phyloP scores from a whole-genome alignment of 208 protist species.

The Herpetomonas tarakana region DNA sequence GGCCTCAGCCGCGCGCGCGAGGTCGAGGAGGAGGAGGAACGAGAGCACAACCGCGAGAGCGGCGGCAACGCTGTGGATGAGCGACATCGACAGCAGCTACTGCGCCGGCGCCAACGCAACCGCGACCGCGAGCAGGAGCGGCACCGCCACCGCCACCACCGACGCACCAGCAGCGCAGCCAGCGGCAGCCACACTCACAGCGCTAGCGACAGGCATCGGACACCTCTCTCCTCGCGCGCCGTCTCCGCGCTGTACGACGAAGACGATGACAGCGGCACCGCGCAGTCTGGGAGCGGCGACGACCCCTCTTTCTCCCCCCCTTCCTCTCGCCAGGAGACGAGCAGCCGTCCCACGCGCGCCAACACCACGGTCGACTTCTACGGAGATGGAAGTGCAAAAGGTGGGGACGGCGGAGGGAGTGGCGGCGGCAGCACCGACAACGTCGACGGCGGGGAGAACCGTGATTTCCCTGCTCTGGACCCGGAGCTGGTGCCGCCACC shows the following conservation, averaged over 20 bases:
- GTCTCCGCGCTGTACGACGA: background rate
- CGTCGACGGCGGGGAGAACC: background rate
- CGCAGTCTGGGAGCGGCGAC: conserved; percentile 3
- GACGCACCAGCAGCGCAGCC: background rate
- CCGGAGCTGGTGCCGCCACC: conserved; percentile 32
- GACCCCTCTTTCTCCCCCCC: too few relatives aligned
- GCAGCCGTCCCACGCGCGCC: background rate
- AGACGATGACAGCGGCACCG: conserved; percentile 1
- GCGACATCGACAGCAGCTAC: conserved; percentile 1
- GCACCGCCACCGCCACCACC: background rate
- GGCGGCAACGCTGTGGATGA: background rate
- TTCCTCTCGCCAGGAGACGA: too few relatives aligned
- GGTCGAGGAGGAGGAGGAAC: conserved; percentile 14
- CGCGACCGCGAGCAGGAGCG: conserved; percentile 1
- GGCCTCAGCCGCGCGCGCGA: conserved; percentile 21
- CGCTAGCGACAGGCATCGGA: background rate
- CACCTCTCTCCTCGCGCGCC: background rate
- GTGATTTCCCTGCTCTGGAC: conserved; percentile 28
- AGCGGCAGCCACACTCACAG: background rate
- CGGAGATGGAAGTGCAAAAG: background rate
- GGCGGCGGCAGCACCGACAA: conserved; percentile 7
- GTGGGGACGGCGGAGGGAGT: background rate
- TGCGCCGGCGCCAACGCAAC: background rate
- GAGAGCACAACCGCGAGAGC: conserved; percentile 6
- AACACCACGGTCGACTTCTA: background rate